Evolutionary conservation across 352 stramenopile genomes (phyloP).

Genomic region (Globisporangium ultimum): DNA sequence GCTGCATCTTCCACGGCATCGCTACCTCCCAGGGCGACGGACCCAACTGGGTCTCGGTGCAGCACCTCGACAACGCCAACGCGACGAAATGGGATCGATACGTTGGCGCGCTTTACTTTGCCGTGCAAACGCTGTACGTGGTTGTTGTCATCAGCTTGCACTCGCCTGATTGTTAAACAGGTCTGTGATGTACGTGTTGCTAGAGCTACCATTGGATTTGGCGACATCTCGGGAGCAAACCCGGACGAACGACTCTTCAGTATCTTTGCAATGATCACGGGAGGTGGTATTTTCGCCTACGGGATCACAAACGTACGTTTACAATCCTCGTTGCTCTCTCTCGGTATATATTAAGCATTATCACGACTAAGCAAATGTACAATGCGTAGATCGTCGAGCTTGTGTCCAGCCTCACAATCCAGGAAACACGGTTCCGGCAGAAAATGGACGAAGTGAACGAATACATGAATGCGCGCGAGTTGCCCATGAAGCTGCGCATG

Average conservation of each 20-base stretch:
- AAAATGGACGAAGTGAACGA: constrained; percentile 80
- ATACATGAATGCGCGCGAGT: constrained; percentile 75
- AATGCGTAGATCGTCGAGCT: constrained; percentile 17
- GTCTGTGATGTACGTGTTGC: neutral
- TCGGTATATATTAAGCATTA: too few species aligned
- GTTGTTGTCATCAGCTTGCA: neutral
- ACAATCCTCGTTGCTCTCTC: neutral
- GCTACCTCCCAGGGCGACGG: constrained; percentile 14
- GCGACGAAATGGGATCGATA: constrained; percentile 26
- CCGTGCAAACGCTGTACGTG: constrained; percentile 26
- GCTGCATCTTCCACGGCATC: constrained; percentile 23
- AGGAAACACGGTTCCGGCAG: constrained; percentile 55
- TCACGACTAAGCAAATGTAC: neutral
- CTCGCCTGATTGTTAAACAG: neutral
- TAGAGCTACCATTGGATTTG: constrained; percentile 77
- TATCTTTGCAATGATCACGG: constrained; percentile 71
- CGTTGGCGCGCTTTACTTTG: constrained; percentile 26
- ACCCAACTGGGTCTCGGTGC: constrained; percentile 5
- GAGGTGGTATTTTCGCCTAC: constrained; percentile 81
- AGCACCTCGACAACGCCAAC: constrained; percentile 2
- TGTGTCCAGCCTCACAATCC: constrained; percentile 61
- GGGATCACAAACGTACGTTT: constrained; percentile 71
- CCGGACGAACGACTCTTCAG: constrained; percentile 65
- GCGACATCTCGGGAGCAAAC: constrained; percentile 49
- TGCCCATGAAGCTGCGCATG: constrained; percentile 67